These are phyloP conservation scores for Termitomyces sp. DNA, from an alignment of 768 basidiomycete species.

Conservation along the genomic window DNA sequence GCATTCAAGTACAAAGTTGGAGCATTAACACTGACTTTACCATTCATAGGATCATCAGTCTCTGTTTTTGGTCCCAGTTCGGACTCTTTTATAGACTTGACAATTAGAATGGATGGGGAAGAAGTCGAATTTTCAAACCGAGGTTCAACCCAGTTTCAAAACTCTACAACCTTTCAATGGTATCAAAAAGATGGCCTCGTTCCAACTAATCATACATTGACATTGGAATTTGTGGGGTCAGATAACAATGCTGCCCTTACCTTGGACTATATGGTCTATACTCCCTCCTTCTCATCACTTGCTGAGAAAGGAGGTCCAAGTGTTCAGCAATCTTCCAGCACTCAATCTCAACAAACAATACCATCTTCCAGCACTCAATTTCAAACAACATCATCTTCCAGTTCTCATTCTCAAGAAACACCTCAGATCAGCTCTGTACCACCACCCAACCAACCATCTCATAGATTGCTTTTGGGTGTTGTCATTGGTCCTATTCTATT, in stretches of 20 bases:
- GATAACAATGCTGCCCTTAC: background rate
- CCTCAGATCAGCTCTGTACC: background rate
- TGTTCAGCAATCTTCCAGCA: too few relatives aligned
- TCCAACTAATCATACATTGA: background rate
- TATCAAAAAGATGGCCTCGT: background rate
- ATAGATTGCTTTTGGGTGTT: background rate
- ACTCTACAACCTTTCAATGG: background rate
- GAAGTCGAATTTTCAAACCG: background rate
- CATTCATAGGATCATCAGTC: background rate
- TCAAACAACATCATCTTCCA: background rate
- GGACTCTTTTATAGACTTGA: fast-evolving
- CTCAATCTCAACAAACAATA: too few relatives aligned
- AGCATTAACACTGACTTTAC: background rate
- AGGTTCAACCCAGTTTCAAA: background rate
- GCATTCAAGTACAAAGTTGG: background rate
- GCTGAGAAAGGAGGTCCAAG: background rate
- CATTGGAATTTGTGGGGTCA: background rate
- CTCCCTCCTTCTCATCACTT: background rate
- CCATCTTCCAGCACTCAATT: background rate
- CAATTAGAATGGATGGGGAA: fast-evolving
- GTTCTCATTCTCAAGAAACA: background rate
- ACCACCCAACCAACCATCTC: background rate
- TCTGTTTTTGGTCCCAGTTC: background rate
- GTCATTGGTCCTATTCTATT: background rate
- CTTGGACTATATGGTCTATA: background rate